Base-by-base conservation (phyloP, 306 rosid genomes). In the Trichosanthes truncata region DNA sequence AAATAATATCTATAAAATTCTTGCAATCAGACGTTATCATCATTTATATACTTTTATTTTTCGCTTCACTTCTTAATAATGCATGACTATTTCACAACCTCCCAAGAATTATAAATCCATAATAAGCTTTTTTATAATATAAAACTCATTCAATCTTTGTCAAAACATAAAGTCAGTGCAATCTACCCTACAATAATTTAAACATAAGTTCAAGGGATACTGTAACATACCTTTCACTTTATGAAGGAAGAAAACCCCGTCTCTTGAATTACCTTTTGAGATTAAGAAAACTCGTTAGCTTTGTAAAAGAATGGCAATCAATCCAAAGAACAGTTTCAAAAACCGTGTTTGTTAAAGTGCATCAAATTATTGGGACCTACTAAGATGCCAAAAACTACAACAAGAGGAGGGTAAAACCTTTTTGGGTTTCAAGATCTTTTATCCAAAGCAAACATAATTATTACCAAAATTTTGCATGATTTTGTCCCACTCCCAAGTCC, bases 381-480 rank as follows among this genome's bases (percentile, higher is more conserved):
- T 6, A 12, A 46, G 77, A 72, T 45, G 25, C 57, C 78, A 74
- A 49, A 29, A 74, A 4, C 59, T 46, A 45, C 62, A 74, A 48
- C 61, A 74, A 26, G 21, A 49, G 59, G 6, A 48, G 40, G 78
- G 55, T 46, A 43, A 45, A 71, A 71, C 51, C 55, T 5, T 21
- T 6, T 45, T 46, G 38, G 56, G 57, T 71, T 43, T 71, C 36
- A 33, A 29, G 13, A 73, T 48, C 78, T 73, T 73, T 73, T 26
- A 73, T 73, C 77, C 60, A 73, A 71, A 73, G 78, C 78, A 73
- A 73, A 48, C 78, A 73, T 73, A 48, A 73, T 73, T 45, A 73
- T 73, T 73, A 73, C 78, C 78, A 73, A 73, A 71, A 26, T 48
- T 73, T 73, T 73, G 56, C 59, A 73, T 73, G 59, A 73, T 73